A percentile compares a stretch with the other conserved stretches of the same genome.
Evolutionary conservation across 2,329 filamentous ascomycete species (phyloP).

Genomic region (Xylariales sp.): DNA sequence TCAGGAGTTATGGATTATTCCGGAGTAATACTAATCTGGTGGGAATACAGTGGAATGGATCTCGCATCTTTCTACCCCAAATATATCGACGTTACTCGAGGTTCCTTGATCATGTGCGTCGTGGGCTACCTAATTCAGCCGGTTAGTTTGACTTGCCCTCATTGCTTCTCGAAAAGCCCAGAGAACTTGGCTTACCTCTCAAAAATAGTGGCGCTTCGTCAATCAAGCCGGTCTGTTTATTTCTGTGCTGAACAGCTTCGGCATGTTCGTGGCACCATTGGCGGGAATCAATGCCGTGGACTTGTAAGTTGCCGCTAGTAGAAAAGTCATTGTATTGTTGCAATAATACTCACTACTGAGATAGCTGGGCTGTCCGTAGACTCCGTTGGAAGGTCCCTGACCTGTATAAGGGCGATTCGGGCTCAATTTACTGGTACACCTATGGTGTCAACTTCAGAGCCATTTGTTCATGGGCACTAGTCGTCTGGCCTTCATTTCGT

Average conservation of each 20-base stretch:
- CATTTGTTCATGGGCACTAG: constrained; percentile 4
- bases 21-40: no score
- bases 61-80: constrained; percentile 11
- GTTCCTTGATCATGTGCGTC: constrained; percentile 12
- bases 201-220: constrained; percentile 7
- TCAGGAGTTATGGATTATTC: no score
- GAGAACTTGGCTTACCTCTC: no score
- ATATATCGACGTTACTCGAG: constrained; percentile 11
- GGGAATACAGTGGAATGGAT: constrained; percentile 11
- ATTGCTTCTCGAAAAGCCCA: no score
- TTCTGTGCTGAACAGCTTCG: constrained; percentile 7
- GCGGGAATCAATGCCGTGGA: constrained; percentile 13
- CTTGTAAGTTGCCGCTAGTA: constrained; percentile 9
- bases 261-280: constrained; percentile 8
- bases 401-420: constrained; percentile 10
- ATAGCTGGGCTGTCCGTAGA: constrained; percentile 10
- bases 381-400: constrained; percentile 13
- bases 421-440: constrained; percentile 12
- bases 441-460: constrained; percentile 9
- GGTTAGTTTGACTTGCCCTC: no score
- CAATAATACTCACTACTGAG: background rate
- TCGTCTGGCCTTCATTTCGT: constrained; percentile 8
- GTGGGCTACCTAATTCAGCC: constrained; percentile 10
- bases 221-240: constrained; percentile 8
- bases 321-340: constrained; percentile 2